Evolutionary conservation across 106 monocot genomes (phyloP), one percentile per base, ranked within the genome.

Genomic region (Allium fistulosum): DNA sequence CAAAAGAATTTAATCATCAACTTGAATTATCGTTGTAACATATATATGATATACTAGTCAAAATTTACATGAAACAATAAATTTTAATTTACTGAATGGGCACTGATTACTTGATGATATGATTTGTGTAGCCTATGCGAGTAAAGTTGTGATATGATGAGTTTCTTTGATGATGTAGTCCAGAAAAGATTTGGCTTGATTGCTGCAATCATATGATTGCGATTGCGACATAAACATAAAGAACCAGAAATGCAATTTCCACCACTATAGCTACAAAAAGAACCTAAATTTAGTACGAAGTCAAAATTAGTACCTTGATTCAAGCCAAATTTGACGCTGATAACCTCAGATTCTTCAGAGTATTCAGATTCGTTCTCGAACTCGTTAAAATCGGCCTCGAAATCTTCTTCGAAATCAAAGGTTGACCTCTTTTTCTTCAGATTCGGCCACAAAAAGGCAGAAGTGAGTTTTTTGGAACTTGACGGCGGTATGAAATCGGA

Each of bases 371-470:
- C 73, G 15, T 77, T 77, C 8, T 70, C 65, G 65, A 77, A 82
- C 64, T 77, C 77, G 48, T 60, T 51, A 63, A 82, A 82, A 37
- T 82, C 82, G 16, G 82, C 82, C 61, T 82, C 82, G 15, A 80
- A 80, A 46, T 80, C 75, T 13, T 80, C 79, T 12, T 71, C 65
- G 11, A 17, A 9, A 26, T 53, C 51, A 16, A 65, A 51, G 46
- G 11, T 26, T 10, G 55, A 68, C 10, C 52, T 48, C 48, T 26
- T 59, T 63, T 57, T 69, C 67, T 66, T 58, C n/a, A 65, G 37
- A 47, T 49, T 74, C 10, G 70, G 70, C 80, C 75, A 80, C 11
- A 75, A 28, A 48, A 26, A 27, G 49, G 74, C 75, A 18, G 75
- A 59, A 27, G 61, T 68, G 58, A 67, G 51, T 60, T 65, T 64